These are phyloP conservation scores for Zymoseptoria crescenta DNA, from an alignment of 2,329 filamentous ascomycete species.

Conservation along the genomic window DNA sequence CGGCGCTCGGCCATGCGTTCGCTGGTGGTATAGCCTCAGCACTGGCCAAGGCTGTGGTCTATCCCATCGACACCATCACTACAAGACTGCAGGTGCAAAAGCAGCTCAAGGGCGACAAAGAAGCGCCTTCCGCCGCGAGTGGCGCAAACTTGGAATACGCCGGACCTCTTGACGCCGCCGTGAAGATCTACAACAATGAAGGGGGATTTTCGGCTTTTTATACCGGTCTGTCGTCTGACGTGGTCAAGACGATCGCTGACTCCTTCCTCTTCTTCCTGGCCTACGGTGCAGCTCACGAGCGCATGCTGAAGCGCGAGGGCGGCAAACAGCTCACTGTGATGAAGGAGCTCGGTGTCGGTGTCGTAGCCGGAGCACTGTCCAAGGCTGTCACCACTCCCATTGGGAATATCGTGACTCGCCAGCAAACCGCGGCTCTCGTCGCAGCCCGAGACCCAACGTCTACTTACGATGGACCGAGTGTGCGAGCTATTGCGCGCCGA, in stretches of 20 bases:
- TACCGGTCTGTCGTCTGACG: conserved; percentile 37
- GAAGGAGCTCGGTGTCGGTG: conserved; percentile 68
- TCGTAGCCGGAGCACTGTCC: conserved; percentile 65
- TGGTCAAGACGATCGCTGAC: conserved; percentile 49
- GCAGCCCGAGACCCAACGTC: conserved; percentile 32
- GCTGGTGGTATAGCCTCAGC: conserved; percentile 73
- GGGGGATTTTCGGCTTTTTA: conserved; percentile 65
- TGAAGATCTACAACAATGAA: conserved; percentile 62
- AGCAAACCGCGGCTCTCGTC: conserved; percentile 60
- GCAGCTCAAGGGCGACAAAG: conserved; percentile 39
- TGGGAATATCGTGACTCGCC: conserved; percentile 71
- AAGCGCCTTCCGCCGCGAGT: conserved; percentile 28
- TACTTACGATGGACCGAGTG: conserved; percentile 27
- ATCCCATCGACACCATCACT: conserved; percentile 74
- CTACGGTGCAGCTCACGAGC: conserved; percentile 55
- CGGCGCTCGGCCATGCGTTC: conserved; percentile 71
- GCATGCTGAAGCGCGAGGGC: conserved; percentile 33
- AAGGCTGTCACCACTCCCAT: conserved; percentile 73
- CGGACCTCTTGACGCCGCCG: conserved; percentile 60
- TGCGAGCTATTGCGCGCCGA: conserved; percentile 52
- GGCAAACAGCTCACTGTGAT: conserved; percentile 47
- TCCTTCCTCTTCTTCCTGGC: conserved; percentile 82
- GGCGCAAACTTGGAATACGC: conserved; percentile 47
- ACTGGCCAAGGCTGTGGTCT: conserved; percentile 68
- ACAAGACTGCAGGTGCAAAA: conserved; percentile 75